Conservation (phyloP, 208 protist genomes). For the Trichomonas tenax region DNA sequence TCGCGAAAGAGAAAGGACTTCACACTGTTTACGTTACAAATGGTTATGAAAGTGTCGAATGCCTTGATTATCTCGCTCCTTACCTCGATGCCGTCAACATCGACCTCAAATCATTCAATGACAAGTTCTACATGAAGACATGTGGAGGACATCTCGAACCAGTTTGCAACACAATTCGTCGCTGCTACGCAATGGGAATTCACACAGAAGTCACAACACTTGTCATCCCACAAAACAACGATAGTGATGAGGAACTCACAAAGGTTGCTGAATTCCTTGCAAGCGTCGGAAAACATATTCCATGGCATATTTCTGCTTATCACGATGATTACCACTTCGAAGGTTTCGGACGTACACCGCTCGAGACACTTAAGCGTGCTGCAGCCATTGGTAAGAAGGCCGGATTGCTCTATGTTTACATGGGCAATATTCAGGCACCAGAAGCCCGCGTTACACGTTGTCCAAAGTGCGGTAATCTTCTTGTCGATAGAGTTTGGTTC, state of each 20-base stretch:
- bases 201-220: slow-evolving; percentile 7
- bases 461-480: background rate
- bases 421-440: background rate
- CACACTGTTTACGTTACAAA: slow-evolving; percentile 9
- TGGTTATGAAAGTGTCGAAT: slow-evolving; percentile 10
- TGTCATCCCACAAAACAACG: background rate
- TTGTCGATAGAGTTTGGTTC: background rate
- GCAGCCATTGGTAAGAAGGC: background rate
- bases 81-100: slow-evolving; percentile 8
- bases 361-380: background rate
- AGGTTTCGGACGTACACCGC: background rate
- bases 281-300: background rate
- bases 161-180: background rate
- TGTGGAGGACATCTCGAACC: background rate
- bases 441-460: background rate
- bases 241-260: background rate
- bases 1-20: background rate
- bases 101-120: background rate
- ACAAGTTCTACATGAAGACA: background rate
- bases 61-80: background rate
- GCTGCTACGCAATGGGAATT: background rate
- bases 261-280: background rate
- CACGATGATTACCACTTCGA: slow-evolving; percentile 4
- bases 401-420: background rate
- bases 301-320: background rate